Percentiles rank a stretch among this genome's conserved stretches.
Conservation (phyloP, 805 yeast species). For the Lipomyces oligophaga region DNA sequence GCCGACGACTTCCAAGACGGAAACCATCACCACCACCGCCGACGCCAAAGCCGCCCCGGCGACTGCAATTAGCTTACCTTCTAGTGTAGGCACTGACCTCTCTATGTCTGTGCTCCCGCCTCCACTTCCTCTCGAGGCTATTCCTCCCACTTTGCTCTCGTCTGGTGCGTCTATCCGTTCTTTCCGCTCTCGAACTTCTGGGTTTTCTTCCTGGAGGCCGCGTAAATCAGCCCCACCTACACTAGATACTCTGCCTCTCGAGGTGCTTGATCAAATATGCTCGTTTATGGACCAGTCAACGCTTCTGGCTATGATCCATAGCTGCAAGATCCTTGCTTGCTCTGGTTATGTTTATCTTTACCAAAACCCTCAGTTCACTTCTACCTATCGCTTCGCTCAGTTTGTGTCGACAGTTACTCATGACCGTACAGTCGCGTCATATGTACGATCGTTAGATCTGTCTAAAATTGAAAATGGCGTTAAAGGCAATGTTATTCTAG, state of each 20-base stretch:
- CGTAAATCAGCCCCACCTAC: constrained; percentile 12
- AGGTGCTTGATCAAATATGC: constrained; percentile 32
- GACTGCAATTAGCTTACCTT: too few species aligned
- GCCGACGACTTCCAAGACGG: not conserved
- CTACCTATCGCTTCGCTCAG: constrained; percentile 78
- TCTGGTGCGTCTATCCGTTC: constrained; percentile 27
- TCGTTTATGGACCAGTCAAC: constrained; percentile 40
- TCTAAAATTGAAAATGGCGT: constrained; percentile 41
- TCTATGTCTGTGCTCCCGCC: constrained; percentile 21
- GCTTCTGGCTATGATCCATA: constrained; percentile 48
- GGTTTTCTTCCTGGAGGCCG: constrained; percentile 6
- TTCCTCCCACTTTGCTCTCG: not conserved
- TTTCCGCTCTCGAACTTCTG: constrained; percentile 21
- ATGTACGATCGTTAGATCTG: constrained; percentile 57
- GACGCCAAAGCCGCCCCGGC: too few species aligned
- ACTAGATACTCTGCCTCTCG: constrained; percentile 32
- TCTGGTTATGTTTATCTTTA: constrained; percentile 43
- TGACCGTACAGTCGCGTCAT: constrained; percentile 51
- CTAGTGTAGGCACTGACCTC: too few species aligned
- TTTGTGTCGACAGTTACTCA: constrained; percentile 64
- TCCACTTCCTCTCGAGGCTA: constrained; percentile 8
- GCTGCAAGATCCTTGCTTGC: constrained; percentile 17
- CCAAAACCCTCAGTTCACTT: constrained; percentile 50
- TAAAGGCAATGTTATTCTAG: constrained; percentile 39
- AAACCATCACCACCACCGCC: not conserved